These are phyloP conservation scores for Capsicum pubescens DNA, from an alignment of 257 asterid genomes.

Conservation along the genomic window DNA sequence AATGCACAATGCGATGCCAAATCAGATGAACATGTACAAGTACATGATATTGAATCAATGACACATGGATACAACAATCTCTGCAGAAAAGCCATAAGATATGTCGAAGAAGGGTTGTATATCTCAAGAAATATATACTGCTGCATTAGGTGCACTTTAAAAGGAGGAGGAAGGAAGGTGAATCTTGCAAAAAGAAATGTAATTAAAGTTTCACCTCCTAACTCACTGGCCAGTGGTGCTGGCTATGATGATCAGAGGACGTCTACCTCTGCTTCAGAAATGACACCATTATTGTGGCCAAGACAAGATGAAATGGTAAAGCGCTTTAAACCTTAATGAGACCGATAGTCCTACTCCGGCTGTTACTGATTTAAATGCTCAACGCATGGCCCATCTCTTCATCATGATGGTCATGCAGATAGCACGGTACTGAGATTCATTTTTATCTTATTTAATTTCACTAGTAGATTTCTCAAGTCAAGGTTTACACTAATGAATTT, in stretches of 20 bases:
- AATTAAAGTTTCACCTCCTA: conserved; percentile 60
- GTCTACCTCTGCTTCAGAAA: conserved; percentile 49
- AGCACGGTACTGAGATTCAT: conserved; percentile 55
- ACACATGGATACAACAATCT: conserved; percentile 64
- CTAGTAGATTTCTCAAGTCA: conserved; percentile 1
- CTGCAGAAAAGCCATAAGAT: conserved; percentile 82
- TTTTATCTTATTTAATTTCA: conserved; percentile 17
- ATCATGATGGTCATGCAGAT: conserved; percentile 58
- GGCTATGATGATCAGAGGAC: conserved; percentile 60
- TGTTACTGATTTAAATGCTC: conserved; percentile 51
- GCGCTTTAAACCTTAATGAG: conserved; percentile 68
- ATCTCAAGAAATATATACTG: conserved; percentile 64
- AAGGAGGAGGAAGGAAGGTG: conserved; percentile 74
- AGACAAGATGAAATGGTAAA: conserved; percentile 64
- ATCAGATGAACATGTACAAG: conserved; percentile 62
- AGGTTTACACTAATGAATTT: conserved; percentile 28
- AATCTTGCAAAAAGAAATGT: conserved; percentile 62
- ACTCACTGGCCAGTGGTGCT: conserved; percentile 58
- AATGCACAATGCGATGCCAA: conserved; percentile 63
- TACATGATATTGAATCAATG: conserved; percentile 57
- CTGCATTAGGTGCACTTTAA: conserved; percentile 64
- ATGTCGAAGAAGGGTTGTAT: conserved; percentile 86
- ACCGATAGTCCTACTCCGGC: conserved; percentile 51
- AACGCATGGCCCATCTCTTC: conserved; percentile 63
- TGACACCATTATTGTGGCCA: conserved; percentile 80